A percentile compares a stretch with the other conserved stretches of the same genome.
phyloP scores from a whole-genome alignment of 805 yeast species.

The Ogataea henricii region DNA sequence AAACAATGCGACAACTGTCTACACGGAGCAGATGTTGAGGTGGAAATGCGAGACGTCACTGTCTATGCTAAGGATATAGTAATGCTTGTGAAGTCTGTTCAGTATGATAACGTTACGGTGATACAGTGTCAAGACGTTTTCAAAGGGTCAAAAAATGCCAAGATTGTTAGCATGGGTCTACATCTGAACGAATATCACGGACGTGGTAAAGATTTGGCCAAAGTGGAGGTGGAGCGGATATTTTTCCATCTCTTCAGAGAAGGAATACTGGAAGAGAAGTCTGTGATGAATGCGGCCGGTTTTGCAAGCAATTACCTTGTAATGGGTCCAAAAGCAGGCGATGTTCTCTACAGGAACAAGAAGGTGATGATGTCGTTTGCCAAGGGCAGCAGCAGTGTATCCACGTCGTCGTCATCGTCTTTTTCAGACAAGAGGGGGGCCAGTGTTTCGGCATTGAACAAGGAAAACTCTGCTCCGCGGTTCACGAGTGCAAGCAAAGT shows the following conservation, averaged over 20 bases:
- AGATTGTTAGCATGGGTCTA: constrained; percentile 64
- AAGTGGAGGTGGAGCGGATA: constrained; percentile 75
- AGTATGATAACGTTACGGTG: constrained; percentile 65
- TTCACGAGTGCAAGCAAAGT: constrained; percentile 23
- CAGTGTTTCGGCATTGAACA: constrained; percentile 14
- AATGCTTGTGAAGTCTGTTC: constrained; percentile 56
- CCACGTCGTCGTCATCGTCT: background rate
- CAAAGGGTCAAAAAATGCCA: constrained; percentile 68
- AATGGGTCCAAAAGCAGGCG: constrained; percentile 57
- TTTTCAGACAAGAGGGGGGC: background rate
- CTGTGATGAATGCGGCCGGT: constrained; percentile 72
- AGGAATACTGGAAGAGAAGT: constrained; percentile 67
- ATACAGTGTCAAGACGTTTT: constrained; percentile 81
- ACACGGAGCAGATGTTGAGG: constrained; percentile 40
- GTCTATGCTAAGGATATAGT: constrained; percentile 59
- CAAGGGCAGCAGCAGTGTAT: constrained; percentile 6
- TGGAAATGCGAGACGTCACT: constrained; percentile 69
- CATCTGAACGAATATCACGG: constrained; percentile 67
- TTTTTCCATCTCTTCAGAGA: constrained; percentile 75
- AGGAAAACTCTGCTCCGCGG: constrained; percentile 23
- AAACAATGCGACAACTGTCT: constrained; percentile 87
- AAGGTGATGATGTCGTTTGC: constrained; percentile 56
- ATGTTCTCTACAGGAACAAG: constrained; percentile 42
- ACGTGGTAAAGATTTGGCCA: constrained; percentile 61
- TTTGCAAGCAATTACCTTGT: constrained; percentile 77